A percentile compares a stretch with the other conserved stretches of the same genome.
These are phyloP conservation scores for Daedalea quercina DNA, from an alignment of 768 basidiomycete species.

Conservation along the genomic window DNA sequence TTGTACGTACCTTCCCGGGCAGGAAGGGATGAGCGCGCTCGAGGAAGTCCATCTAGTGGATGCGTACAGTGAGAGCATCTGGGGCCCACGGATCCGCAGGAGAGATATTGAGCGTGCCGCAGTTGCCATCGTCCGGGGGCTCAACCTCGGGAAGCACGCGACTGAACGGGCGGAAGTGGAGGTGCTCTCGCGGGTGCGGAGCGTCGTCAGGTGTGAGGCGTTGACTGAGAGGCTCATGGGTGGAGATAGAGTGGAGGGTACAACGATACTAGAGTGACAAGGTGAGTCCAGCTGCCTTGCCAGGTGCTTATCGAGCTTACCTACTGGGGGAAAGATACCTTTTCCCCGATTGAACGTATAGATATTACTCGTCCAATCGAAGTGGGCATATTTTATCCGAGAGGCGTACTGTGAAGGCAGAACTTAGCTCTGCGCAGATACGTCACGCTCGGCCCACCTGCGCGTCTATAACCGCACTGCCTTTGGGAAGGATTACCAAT, in stretches of 20 bases:
- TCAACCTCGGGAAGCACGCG: constrained; percentile 18
- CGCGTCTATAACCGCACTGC: too few species aligned
- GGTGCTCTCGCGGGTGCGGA: constrained; percentile 27
- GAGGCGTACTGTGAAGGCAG: too few species aligned
- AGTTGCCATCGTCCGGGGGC: constrained; percentile 22
- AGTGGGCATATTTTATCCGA: too few species aligned
- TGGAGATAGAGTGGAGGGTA: constrained; percentile 38
- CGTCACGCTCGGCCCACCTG: too few species aligned
- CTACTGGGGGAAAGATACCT: too few species aligned
- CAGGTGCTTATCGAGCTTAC: too few species aligned
- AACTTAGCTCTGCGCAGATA: too few species aligned
- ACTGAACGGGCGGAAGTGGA: constrained; percentile 6
- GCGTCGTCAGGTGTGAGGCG: constrained; percentile 42
- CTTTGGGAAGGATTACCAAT: too few species aligned
- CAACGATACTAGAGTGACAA: background rate
- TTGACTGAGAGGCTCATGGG: constrained; percentile 47
- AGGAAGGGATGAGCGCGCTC: constrained; percentile 19
- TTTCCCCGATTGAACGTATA: too few species aligned
- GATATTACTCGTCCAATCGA: too few species aligned
- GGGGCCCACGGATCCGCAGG: constrained; percentile 46
- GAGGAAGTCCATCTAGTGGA: constrained; percentile 40
- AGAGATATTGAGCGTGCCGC: constrained; percentile 40
- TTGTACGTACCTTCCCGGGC: constrained; percentile 15
- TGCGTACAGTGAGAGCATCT: constrained; percentile 48
- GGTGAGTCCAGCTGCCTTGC: too few species aligned